Evolutionary conservation across 495 filamentous ascomycete species (phyloP).

Genomic region (Delitschia confertaspora): DNA sequence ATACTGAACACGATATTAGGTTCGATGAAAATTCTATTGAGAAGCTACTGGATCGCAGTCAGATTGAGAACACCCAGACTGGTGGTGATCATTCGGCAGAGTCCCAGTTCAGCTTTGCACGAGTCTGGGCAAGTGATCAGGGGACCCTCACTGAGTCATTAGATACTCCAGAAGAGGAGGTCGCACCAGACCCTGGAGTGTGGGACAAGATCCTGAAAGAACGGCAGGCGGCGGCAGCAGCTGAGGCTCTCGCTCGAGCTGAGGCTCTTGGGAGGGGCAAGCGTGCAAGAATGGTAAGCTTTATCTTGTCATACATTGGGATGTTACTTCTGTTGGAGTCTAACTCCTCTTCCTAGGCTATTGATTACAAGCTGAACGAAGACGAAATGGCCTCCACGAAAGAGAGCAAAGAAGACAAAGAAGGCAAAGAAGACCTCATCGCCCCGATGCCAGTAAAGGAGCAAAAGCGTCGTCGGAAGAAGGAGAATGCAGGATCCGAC

Average conservation of each 20-base stretch:
- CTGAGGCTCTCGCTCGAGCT: constrained; percentile 53
- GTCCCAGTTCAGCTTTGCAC: constrained; percentile 79
- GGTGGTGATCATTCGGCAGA: constrained; percentile 52
- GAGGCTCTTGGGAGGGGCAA: constrained; percentile 78
- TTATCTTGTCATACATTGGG: constrained; percentile 27
- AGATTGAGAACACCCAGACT: constrained; percentile 61
- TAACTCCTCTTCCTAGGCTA: not conserved
- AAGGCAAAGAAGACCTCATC: no score
- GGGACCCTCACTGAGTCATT: constrained; percentile 52
- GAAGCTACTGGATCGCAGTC: constrained; percentile 76
- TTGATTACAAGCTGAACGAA: not conserved
- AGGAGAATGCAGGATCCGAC: constrained; percentile 25
- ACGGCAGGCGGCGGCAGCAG: constrained; percentile 65
- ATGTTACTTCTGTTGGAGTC: not conserved
- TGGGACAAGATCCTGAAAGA: constrained; percentile 85
- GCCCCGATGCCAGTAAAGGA: constrained; percentile 3
- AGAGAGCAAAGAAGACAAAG: constrained; percentile 16
- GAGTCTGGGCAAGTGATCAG: constrained; percentile 84
- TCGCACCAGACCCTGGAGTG: constrained; percentile 48
- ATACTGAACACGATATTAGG: constrained; percentile 53
- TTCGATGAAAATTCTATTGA: constrained; percentile 80
- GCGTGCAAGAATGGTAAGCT: constrained; percentile 48
- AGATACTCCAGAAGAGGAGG: constrained; percentile 44
- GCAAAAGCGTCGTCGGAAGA: constrained; percentile 35
- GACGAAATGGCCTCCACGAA: constrained; percentile 23